Evolutionary conservation across 1,284 basidiomycete genomes (phyloP), one percentile per base, ranked within the genome.

Genomic region (Coniferiporia sulphurascens): DNA sequence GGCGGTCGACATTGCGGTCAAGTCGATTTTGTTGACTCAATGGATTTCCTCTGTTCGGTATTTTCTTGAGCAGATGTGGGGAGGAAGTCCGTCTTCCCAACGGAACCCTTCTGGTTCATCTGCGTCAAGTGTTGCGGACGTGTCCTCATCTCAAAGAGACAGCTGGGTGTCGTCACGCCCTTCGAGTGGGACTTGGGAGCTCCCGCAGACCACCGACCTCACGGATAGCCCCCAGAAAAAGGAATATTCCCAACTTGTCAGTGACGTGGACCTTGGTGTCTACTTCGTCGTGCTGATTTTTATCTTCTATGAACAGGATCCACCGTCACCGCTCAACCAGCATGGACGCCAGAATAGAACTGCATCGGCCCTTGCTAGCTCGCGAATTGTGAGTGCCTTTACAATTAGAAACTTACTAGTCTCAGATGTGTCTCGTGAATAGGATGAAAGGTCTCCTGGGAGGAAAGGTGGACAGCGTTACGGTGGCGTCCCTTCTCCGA

Each of bases 91-190:
- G 36, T 71, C 76, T 27, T 77, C 81, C 7, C 81, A 81, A 66
- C 77, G 84, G 64, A 86, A 86, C 64, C 74, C 84, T 10, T 87
- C 86, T 15, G 75, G 79, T 56, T 86, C 84, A 51, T 87, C 85
- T 15, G 78, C 74, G 36, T 69, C 80, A 21, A 84, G 83, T 65
- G 72, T 74, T 21, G 76, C 74, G 7, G 84, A 85, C 49, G 67
- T 78, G 27, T 73, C 79, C 27, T 70, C 78, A 19, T 72, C 74
- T 41, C 79, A 78, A 61, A 67, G 69, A n/a, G 85, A 86, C 52
- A 73, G 74, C 44, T 87, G 85, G 81, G 72, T 75, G n/a, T 64
- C 76, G 6, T 73, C 79, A 3, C 76, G 84, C 56, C 73, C 80
- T 41, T 71, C 77, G 10, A 82, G 80, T 64, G 81, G 78, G 44